Percentiles rank a stretch among this genome's conserved stretches.
Evolutionary conservation across 805 yeast genomes (phyloP).

Genomic region (Candida germanica): DNA sequence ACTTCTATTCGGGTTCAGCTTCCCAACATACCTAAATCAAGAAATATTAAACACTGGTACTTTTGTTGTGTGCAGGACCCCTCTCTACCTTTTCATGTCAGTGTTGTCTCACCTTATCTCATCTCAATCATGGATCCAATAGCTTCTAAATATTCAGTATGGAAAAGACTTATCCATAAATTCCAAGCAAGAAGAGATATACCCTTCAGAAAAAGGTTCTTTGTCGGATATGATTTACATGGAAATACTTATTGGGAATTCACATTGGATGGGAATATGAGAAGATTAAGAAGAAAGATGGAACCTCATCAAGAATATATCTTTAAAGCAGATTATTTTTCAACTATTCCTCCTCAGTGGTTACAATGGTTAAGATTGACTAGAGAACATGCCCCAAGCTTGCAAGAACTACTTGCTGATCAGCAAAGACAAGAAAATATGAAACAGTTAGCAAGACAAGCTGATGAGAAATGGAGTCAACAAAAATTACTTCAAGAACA

Average conservation of each 20-base stretch:
- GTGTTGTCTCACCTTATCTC: not conserved
- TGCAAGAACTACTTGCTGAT: constrained; percentile 61
- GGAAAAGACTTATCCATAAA: constrained; percentile 48
- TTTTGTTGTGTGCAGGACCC: too few relatives aligned
- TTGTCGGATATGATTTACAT: constrained; percentile 73
- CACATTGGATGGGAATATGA: constrained; percentile 49
- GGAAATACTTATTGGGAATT: constrained; percentile 90
- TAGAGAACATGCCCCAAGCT: constrained; percentile 55
- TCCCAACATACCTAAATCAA: too few relatives aligned
- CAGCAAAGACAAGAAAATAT: constrained; percentile 52
- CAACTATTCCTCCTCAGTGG: constrained; percentile 70
- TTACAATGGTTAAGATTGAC: constrained; percentile 74
- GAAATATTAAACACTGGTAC: too few relatives aligned
- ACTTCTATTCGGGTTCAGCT: too few relatives aligned
- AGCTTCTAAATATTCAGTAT: constrained; percentile 44
- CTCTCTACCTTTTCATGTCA: too few relatives aligned
- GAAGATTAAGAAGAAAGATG: constrained; percentile 58
- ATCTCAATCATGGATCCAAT: constrained; percentile 45
- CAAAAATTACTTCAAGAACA: constrained; percentile 35
- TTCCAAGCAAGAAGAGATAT: constrained; percentile 61
- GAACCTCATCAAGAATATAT: constrained; percentile 49
- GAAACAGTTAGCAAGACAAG: constrained; percentile 47
- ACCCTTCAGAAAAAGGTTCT: constrained; percentile 69
- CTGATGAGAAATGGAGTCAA: constrained; percentile 38
- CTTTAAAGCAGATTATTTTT: constrained; percentile 56